Evolutionary conservation across 305 asterid species (phyloP).

Genomic region (Rubia occidens): DNA sequence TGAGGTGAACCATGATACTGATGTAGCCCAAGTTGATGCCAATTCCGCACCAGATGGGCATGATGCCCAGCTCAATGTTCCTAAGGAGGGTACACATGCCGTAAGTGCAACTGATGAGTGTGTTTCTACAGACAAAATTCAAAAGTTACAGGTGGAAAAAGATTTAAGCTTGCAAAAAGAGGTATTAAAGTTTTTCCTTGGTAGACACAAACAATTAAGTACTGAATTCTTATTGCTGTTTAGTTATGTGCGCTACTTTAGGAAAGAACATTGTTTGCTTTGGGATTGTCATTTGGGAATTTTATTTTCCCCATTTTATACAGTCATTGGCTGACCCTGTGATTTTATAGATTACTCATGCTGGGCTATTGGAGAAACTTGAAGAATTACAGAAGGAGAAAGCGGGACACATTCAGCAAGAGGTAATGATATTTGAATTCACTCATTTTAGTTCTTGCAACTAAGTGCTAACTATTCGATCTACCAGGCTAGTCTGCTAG

Average conservation of each 20-base stretch:
- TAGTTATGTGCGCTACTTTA: conserved; percentile 5
- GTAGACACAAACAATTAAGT: neutral
- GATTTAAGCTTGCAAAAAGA: conserved; percentile 24
- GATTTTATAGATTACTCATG: conserved; percentile 14
- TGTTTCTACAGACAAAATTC: no score
- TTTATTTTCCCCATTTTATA: neutral
- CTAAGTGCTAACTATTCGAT: conserved; percentile 17
- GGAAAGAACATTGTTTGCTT: neutral
- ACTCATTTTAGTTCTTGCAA: conserved; percentile 5
- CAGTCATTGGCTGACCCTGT: neutral
- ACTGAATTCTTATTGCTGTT: neutral
- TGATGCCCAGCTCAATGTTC: neutral
- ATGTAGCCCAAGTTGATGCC: no score
- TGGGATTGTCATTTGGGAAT: neutral
- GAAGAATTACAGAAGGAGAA: conserved; percentile 24
- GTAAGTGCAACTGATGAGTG: no score
- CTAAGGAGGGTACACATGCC: neutral
- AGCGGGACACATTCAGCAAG: conserved; percentile 15
- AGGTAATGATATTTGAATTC: conserved; percentile 23
- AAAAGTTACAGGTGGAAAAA: conserved; percentile 19
- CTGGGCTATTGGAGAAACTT: conserved; percentile 22
- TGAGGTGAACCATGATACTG: neutral
- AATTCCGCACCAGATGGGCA: no score
- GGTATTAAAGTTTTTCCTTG: conserved; percentile 17
- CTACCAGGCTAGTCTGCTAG: conserved; percentile 31